Percentiles rank a stretch among this genome's conserved stretches.
These are phyloP conservation scores for Lentinula guzmanii DNA, from an alignment of 768 basidiomycete species.

Conservation along the genomic window DNA sequence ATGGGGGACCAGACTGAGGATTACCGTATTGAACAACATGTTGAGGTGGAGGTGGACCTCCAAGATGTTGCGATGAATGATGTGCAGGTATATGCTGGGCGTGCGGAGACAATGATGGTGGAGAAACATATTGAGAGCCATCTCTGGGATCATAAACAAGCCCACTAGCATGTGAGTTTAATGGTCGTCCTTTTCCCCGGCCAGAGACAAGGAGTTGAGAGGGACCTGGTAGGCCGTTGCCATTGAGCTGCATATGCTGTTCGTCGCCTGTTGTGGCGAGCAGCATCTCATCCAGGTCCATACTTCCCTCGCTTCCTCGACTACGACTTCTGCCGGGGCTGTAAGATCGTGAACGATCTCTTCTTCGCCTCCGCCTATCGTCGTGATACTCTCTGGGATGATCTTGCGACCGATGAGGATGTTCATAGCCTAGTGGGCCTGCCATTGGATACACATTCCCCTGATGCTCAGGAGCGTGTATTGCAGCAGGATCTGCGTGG, in stretches of 20 bases:
- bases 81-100: background rate
- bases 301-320: conserved; percentile 2
- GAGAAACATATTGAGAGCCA: background rate
- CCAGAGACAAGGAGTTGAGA: background rate
- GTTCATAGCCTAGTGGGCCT: background rate
- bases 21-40: conserved; percentile 19
- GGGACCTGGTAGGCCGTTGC: background rate
- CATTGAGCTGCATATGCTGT: background rate
- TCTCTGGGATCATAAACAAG: conserved; percentile 1
- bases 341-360: conserved; percentile 3
- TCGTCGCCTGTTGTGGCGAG: background rate
- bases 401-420: background rate
- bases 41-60: conserved; percentile 9
- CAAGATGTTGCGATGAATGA: conserved; percentile 1
- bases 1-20: conserved; percentile 11
- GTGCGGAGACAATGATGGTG: background rate
- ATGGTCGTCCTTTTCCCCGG: background rate
- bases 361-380: background rate
- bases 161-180: background rate
- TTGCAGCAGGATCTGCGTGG: background rate
- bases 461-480: background rate
- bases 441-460: background rate
- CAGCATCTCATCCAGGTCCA: conserved; percentile 1
- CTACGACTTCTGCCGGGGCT: background rate
- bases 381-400: background rate